phyloP scores from a whole-genome alignment of 164 flowering plant species.

The grape (Vitis vinifera) region ASM3070453v1 NC_081807.1:1630501-1631000 shows the following conservation, averaged over 20 bases:
- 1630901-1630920: too few species aligned
- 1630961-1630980: too few species aligned
- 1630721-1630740: constrained; percentile 6
- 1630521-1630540: not conserved
- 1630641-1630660: constrained; percentile 97
- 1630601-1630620: constrained; percentile 91
- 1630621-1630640: constrained; percentile 94
- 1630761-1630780: constrained; percentile 3
- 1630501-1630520: constrained; percentile 99
- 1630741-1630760: constrained; percentile 19
- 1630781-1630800: too few species aligned
- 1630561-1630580: not conserved
- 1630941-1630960: too few species aligned
- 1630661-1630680: constrained; percentile 37
- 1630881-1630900: too few species aligned
- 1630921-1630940: too few species aligned
- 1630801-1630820: too few species aligned
- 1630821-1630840: too few species aligned
- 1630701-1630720: not conserved
- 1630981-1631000: too few species aligned
- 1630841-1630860: too few species aligned
- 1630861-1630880: too few species aligned
- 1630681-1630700: constrained; percentile 13
- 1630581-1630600: constrained; percentile 53
- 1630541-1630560: not conserved